Evolutionary conservation across 179 eudicot genomes (phyloP), one percentile per base, ranked within the genome.

Genomic region (Spergularia azorica): DNA sequence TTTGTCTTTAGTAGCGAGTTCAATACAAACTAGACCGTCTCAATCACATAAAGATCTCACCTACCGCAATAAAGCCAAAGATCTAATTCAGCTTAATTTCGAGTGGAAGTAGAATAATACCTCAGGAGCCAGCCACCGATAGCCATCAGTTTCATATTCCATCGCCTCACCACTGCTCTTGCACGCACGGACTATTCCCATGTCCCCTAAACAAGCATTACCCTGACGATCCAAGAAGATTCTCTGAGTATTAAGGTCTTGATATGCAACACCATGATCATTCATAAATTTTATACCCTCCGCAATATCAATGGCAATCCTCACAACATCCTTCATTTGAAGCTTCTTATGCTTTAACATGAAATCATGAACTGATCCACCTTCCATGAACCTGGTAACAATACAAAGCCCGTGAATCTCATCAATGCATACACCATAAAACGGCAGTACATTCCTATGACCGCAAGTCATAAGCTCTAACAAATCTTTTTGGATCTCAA

Each of bases 101-200:
- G 13, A 43, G 56, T 11, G 62, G 26, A 67, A 77, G 18, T 13
- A 54, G 60, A 72, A 61, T 21, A 15, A 41, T 81, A 95, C 98
- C 98, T 95, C 98, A 12, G 98, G 98, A 83, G 98, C 98, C 58
- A 95, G 87, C 98, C 98, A 95, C 70, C 97, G 84, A 74, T 91
- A 95, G 75, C 98, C 98, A 79, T 93, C 98, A 61, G 98, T 95
- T 82, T 95, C 98, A 70, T 95, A 95, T 26, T 95, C 98, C 97
- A 91, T 91, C 0, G 92, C 91, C 63, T 95, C 98, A 55, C 91
- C 89, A 50, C 76, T 66, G 78, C 88, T 88, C 79, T 90, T 91
- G 86, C 97, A 88, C n/a, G 95, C 95, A 73, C 87, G 80, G 64
- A 93, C 91, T 52, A 95, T 89, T 50, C 98, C 98, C 97, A 95